Evolutionary conservation across 371 early-diverging fungal genomes (phyloP).

Genomic region (Capillidium heterosporum): DNA sequence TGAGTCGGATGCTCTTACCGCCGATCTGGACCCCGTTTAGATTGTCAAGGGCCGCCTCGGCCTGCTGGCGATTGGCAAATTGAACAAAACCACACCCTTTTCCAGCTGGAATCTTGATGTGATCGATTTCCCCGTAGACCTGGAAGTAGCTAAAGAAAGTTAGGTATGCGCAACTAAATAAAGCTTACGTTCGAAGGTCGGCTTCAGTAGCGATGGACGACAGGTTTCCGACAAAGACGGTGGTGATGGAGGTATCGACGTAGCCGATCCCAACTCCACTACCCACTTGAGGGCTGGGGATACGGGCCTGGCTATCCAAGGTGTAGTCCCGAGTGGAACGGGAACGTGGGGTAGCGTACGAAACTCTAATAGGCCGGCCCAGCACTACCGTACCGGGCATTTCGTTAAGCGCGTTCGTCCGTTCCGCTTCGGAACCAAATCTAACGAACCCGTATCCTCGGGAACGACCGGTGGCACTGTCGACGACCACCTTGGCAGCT

Average conservation of each 20-base stretch:
- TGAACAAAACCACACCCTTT: constrained; percentile 91
- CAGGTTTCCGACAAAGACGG: constrained; percentile 88
- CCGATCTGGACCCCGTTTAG: constrained; percentile 76
- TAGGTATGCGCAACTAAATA: not conserved
- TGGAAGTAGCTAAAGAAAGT: constrained; percentile 29
- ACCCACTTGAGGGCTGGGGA: constrained; percentile 4
- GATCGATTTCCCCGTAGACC: constrained; percentile 71
- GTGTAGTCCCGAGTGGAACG: constrained; percentile 9
- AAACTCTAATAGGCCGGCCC: constrained; percentile 64
- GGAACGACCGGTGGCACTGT: constrained; percentile 36
- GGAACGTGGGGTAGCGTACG: constrained; percentile 65
- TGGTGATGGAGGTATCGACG: constrained; percentile 77
- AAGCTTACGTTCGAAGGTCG: constrained; percentile 33
- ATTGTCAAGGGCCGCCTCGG: constrained; percentile 71
- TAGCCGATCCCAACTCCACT: constrained; percentile 13
- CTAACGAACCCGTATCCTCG: constrained; percentile 73
- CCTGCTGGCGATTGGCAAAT: constrained; percentile 55
- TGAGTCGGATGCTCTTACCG: constrained; percentile 59
- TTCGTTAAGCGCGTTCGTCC: constrained; percentile 50
- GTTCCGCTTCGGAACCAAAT: constrained; percentile 50
- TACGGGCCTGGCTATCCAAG: constrained; percentile 8
- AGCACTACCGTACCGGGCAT: constrained; percentile 61
- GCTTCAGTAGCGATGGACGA: constrained; percentile 60
- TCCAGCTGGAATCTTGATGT: constrained; percentile 82
- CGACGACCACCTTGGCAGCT: constrained; percentile 69